Base-by-base conservation (phyloP, 768 basidiomycete genomes). In the Termitomyces sp. region DNA sequence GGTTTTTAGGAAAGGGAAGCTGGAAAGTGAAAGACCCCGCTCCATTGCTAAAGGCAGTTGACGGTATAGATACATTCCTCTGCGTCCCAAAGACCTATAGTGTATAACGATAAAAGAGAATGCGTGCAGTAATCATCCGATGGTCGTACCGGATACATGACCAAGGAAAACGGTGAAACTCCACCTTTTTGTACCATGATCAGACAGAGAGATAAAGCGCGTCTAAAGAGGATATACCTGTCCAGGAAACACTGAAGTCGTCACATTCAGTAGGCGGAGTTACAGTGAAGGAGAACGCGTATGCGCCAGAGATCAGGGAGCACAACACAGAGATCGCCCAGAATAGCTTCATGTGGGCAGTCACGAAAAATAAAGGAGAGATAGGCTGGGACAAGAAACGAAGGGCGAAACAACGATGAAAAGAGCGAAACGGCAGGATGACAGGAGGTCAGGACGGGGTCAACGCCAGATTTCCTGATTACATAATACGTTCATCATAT, bases 171-270 rank as follows among this genome's bases (percentile, higher is more conserved):
- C 8, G 87, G 88, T 34, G 81, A 69, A 9, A 68, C 72, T 34
- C 87, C 88, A 60, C 84, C 87, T 88, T 56, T n/a, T 51, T 42
- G 26, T 3, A 62, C 45, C 33, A 44, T 16, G 18, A 37, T 49
- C 26, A n/a, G 58, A 58, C 54, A 60, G 60, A 41, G 41, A 49
- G 51, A 10, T 37, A 20, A 37, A 50, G 48, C 55, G 39, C 20
- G 51, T 26, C 57, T 33, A 26, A 44, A 18, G 9, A 37, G 26
- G 36, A 54, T 75, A 65, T 64, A 86, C 89, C 87, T 56, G 74
- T 72, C 87, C 88, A 90, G 33, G 78, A 74, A 52, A 92, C 63
- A 46, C 69, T 65, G n/a, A 90, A 69, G 65, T 80, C 68, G 60
- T 82, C 87, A 66, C 90, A 92, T 66, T 85, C 72, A 0, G 83